These are phyloP conservation scores for Aspergillus arachidicola DNA, from an alignment of 2,329 filamentous ascomycete species.

Conservation along the genomic window DNA sequence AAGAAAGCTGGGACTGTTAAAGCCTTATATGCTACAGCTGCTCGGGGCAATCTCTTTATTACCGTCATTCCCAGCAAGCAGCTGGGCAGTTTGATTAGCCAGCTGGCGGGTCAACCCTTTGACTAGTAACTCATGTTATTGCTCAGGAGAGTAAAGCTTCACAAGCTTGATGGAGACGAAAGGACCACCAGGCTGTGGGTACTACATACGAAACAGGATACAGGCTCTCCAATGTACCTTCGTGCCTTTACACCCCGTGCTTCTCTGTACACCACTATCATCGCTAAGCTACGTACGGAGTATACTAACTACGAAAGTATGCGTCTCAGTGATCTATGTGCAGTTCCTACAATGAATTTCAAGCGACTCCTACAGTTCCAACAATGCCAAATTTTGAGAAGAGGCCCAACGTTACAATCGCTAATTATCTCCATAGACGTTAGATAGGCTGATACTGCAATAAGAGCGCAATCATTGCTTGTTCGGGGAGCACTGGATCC, in stretches of 20 bases:
- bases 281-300: background rate
- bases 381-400: background rate
- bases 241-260: background rate
- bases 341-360: background rate
- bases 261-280: background rate
- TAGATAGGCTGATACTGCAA: background rate
- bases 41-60: constrained; percentile 5
- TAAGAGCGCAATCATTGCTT: background rate
- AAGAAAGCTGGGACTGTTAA: background rate
- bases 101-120: constrained; percentile 8
- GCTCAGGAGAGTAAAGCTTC: background rate
- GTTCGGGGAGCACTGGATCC: background rate
- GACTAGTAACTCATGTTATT: background rate
- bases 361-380: background rate
- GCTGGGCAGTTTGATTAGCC: background rate
- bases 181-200: constrained; percentile 10
- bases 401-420: background rate
- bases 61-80: background rate
- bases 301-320: background rate
- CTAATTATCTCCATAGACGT: background rate
- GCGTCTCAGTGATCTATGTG: background rate
- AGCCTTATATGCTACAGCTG: constrained; percentile 16
- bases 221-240: background rate
- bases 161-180: constrained; percentile 1
- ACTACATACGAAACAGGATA: background rate